A percentile compares a stretch with the other conserved stretches of the same genome.
Conservation (phyloP, 108 stramenopile species). For the Nitzschia sp. region DNA sequence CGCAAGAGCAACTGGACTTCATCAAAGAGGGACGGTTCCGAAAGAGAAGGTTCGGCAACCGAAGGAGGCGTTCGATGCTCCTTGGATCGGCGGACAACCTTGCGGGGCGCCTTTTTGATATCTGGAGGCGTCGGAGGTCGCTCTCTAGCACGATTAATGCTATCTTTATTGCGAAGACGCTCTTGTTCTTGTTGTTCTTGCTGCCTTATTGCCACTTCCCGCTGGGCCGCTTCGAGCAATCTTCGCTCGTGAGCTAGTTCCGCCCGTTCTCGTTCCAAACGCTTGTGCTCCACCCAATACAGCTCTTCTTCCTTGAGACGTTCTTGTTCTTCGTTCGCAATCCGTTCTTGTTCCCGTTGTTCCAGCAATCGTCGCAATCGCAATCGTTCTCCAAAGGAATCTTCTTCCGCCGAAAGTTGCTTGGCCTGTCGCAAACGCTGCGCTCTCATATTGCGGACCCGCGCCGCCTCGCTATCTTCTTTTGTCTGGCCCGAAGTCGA, state of each 20-base stretch:
- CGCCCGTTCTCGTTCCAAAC: not conserved
- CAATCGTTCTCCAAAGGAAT: not conserved
- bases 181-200: not conserved
- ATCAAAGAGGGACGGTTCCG: constrained; percentile 2
- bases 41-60: not conserved
- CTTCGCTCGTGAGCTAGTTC: not conserved
- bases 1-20: not conserved
- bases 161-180: not conserved
- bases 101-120: not conserved
- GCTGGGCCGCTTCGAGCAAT: not conserved
- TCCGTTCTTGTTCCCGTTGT: constrained; percentile 1
- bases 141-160: too few species aligned
- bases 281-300: not conserved
- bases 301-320: not conserved
- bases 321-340: not conserved
- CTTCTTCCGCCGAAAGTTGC: constrained; percentile 3
- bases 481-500: not conserved
- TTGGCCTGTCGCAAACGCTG: constrained; percentile 9
- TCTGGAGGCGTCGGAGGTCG: not conserved
- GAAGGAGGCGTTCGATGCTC: not conserved
- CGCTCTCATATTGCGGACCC: not conserved
- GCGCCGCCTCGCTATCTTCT: not conserved
- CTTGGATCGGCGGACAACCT: not conserved
- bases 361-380: not conserved
- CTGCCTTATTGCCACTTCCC: not conserved